Conservation (phyloP, 371 early-diverging fungal genomes). For the Mortierella sp. region DNA sequence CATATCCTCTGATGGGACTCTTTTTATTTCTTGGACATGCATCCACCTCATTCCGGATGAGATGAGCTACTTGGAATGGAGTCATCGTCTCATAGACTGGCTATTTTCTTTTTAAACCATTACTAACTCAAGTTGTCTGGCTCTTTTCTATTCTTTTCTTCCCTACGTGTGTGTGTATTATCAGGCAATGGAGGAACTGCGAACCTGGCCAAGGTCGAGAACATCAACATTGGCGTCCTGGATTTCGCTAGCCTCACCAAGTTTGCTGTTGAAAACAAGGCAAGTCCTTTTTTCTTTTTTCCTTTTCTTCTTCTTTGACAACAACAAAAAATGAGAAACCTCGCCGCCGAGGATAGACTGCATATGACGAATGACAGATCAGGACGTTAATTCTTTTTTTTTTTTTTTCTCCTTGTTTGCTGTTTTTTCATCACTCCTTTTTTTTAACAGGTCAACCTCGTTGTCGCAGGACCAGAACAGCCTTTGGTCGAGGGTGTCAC, state of each 20-base stretch:
- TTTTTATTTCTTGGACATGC: too few species aligned
- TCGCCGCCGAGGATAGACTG: too few species aligned
- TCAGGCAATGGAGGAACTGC: conserved; percentile 95
- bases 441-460: conserved; percentile 69
- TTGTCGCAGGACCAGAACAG: conserved; percentile 97
- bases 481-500: conserved; percentile 95
- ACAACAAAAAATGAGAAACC: too few species aligned
- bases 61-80: too few species aligned
- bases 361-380: too few species aligned
- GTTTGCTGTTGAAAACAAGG: conserved; percentile 85
- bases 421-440: neutral
- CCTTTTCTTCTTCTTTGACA: neutral
- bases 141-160: conserved; percentile 3
- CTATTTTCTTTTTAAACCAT: neutral
- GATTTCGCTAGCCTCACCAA: conserved; percentile 81
- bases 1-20: too few species aligned
- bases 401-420: neutral
- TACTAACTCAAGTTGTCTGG: neutral
- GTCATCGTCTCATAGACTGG: too few species aligned
- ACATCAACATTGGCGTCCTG: conserved; percentile 77
- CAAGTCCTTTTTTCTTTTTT: conserved; percentile 38
- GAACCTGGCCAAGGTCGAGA: conserved; percentile 77
- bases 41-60: too few species aligned
- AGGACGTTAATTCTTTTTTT: conserved; percentile 3
- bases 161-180: conserved; percentile 5